Percentiles rank a stretch among this genome's conserved stretches.
Conservation (phyloP, 2,329 filamentous ascomycete genomes). For the Venturia nashicola region DNA sequence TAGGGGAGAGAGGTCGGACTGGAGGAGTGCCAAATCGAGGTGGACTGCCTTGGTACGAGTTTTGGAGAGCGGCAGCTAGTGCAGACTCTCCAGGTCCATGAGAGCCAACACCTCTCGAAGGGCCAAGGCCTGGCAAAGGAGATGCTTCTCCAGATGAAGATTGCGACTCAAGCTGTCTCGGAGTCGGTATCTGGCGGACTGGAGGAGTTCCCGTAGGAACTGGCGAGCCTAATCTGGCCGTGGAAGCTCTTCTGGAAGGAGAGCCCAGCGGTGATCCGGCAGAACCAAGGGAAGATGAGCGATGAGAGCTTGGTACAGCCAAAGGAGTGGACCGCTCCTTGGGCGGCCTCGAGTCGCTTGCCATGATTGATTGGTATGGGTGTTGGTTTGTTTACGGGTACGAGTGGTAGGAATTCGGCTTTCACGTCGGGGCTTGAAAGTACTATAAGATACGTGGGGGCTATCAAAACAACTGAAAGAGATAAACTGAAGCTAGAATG, state of each 20-base stretch:
- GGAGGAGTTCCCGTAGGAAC: conserved; percentile 30
- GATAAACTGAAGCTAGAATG: too few relatives aligned
- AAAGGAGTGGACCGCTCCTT: not conserved
- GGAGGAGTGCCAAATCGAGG: conserved; percentile 51
- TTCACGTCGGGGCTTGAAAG: not conserved
- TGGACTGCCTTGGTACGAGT: conserved; percentile 54
- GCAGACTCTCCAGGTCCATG: conserved; percentile 71
- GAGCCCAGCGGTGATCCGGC: conserved; percentile 7
- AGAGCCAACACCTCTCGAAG: conserved; percentile 44
- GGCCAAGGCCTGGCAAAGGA: conserved; percentile 52
- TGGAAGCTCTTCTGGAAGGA: conserved; percentile 9
- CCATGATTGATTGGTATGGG: not conserved
- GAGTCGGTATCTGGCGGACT: conserved; percentile 37
- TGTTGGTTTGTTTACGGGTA: not conserved
- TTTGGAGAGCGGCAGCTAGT: conserved; percentile 74
- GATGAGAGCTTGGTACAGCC: not conserved
- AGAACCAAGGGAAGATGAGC: not conserved
- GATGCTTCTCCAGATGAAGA: conserved; percentile 33
- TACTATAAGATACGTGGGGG: too few relatives aligned
- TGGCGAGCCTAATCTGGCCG: conserved; percentile 10
- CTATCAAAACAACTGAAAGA: too few relatives aligned
- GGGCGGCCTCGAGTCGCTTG: not conserved
- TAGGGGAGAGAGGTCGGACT: conserved; percentile 44
- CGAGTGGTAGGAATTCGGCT: not conserved
- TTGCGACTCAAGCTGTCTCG: conserved; percentile 30